These are phyloP conservation scores for Phyllosticta citrichinensis DNA, from an alignment of 2,329 filamentous ascomycete species.

Conservation along the genomic window DNA sequence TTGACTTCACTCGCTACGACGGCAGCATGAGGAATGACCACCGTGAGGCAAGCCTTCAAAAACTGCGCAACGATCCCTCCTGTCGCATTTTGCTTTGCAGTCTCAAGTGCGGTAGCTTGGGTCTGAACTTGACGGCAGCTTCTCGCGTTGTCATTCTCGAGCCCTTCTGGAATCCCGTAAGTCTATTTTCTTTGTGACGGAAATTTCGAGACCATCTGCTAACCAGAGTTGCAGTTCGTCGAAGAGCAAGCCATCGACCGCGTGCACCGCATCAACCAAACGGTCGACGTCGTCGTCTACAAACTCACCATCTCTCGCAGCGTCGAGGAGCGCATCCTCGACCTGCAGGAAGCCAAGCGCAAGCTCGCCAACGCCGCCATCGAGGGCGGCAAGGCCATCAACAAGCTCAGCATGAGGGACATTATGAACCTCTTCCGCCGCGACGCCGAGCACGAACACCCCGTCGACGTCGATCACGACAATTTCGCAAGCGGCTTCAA, in stretches of 20 bases:
- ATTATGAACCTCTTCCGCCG: constrained; percentile 82
- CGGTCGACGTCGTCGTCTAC: constrained; percentile 87
- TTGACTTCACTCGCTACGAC: constrained; percentile 83
- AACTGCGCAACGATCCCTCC: constrained; percentile 61
- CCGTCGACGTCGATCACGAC: constrained; percentile 1
- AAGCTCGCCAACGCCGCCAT: constrained; percentile 86
- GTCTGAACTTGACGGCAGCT: constrained; percentile 88
- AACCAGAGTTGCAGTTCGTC: constrained; percentile 54
- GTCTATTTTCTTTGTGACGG: no score
- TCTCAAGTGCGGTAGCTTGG: constrained; percentile 84
- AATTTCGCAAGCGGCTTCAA: constrained; percentile 1
- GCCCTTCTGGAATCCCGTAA: constrained; percentile 93
- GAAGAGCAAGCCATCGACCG: constrained; percentile 98
- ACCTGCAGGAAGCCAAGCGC: constrained; percentile 87
- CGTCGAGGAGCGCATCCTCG: constrained; percentile 91
- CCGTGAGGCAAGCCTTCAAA: constrained; percentile 74
- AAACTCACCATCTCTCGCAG: constrained; percentile 79
- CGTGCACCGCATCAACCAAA: constrained; percentile 96
- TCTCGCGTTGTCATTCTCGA: constrained; percentile 90
- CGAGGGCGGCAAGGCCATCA: constrained; percentile 65
- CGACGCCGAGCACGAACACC: constrained; percentile 44
- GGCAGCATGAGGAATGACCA: constrained; percentile 90
- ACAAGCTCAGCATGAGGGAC: constrained; percentile 86
- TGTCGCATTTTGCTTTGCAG: constrained; percentile 85
- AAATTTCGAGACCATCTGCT: constrained; percentile 11